phyloP scores from a whole-genome alignment of 345 rosid species.

The Cardiospermum halicacabum region DNA sequence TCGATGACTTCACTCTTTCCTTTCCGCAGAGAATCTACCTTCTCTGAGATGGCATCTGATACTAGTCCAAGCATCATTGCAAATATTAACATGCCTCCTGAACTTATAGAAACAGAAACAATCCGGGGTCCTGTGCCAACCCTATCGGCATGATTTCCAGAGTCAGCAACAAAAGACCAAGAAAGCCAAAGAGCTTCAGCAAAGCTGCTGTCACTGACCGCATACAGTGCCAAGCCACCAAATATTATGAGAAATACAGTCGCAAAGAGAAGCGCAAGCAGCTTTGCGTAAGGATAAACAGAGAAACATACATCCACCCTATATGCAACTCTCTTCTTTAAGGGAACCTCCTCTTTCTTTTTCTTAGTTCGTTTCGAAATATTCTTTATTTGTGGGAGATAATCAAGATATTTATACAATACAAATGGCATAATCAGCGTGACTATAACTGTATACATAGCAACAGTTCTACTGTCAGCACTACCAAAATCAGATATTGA shows the following conservation, averaged over 20 bases:
- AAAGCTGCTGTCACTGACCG: constrained; percentile 73
- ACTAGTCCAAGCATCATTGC: constrained; percentile 97
- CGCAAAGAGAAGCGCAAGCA: constrained; percentile 81
- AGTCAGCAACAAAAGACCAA: constrained; percentile 91
- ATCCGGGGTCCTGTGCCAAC: constrained; percentile 73
- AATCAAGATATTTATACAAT: constrained; percentile 65
- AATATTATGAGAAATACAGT: constrained; percentile 73
- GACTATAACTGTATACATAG: constrained; percentile 50
- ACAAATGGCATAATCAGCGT: constrained; percentile 58
- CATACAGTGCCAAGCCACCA: constrained; percentile 82
- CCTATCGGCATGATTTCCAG: constrained; percentile 87
- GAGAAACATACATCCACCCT: constrained; percentile 87
- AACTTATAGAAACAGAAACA: constrained; percentile 83
- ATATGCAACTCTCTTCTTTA: constrained; percentile 90
- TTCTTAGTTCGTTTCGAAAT: constrained; percentile 39
- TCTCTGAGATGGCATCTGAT: constrained; percentile 89
- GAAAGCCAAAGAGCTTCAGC: constrained; percentile 91
- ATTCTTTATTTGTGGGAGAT: constrained; percentile 54
- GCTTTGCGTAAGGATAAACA: constrained; percentile 83
- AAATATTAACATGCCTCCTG: constrained; percentile 92
- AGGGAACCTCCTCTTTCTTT: constrained; percentile 66
- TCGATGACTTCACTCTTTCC: constrained; percentile 96
- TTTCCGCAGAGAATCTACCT: constrained; percentile 85
- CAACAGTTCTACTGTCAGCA: constrained; percentile 52
- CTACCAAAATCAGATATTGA: constrained; percentile 27